Conservation (phyloP, 2,329 filamentous ascomycete genomes). For the Fusarium multiceps region DNA sequence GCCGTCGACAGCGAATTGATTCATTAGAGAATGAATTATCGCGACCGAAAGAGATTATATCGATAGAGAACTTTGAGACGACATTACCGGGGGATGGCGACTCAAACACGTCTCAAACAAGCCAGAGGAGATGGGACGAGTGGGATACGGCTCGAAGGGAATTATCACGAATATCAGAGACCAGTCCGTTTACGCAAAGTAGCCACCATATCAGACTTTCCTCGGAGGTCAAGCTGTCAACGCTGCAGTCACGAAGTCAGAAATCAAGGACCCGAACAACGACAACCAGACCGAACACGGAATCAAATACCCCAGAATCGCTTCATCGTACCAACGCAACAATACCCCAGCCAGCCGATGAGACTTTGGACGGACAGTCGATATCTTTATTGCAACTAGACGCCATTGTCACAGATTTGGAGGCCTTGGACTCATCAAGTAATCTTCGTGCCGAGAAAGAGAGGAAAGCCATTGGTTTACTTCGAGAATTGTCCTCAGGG, state of each 20-base stretch:
- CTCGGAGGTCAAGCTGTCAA: slow-evolving; percentile 18
- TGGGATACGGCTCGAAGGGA: slow-evolving; percentile 44
- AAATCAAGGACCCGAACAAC: neutral
- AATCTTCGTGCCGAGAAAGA: slow-evolving; percentile 4
- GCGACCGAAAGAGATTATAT: slow-evolving; percentile 6
- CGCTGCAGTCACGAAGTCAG: neutral
- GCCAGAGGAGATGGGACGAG: slow-evolving; percentile 41
- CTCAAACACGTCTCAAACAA: slow-evolving; percentile 14
- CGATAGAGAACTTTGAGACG: slow-evolving; percentile 17
- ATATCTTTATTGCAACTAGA: slow-evolving; percentile 19
- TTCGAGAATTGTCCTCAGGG: slow-evolving; percentile 34
- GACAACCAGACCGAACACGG: neutral
- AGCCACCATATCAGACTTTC: slow-evolving; percentile 33
- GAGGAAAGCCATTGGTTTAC: slow-evolving; percentile 27
- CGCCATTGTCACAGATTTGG: slow-evolving; percentile 21
- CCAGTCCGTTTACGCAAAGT: slow-evolving; percentile 27
- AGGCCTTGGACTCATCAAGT: neutral
- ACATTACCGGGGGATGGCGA: neutral
- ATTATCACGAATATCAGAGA: slow-evolving; percentile 37
- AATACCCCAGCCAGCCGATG: neutral
- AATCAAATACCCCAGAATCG: neutral
- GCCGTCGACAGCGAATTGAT: slow-evolving; percentile 41
- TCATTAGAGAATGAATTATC: neutral
- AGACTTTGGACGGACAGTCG: neutral
- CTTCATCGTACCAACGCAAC: neutral